A percentile compares a stretch with the other conserved stretches of the same genome.
These are phyloP conservation scores for Teunomyces tritomae DNA, from an alignment of 805 yeast species.

Conservation along the genomic window DNA sequence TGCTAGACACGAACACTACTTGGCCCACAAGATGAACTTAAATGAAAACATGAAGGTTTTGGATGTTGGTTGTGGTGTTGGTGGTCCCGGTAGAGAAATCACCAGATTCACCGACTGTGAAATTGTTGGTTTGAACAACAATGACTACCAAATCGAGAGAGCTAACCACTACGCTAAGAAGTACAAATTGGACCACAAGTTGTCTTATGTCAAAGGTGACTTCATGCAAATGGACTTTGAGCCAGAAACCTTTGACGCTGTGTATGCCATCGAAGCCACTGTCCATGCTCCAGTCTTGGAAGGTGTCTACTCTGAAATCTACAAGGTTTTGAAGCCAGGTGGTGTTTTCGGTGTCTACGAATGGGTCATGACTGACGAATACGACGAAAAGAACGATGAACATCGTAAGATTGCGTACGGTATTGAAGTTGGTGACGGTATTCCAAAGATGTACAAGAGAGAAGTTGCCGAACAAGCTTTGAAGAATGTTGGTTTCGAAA, in stretches of 20 bases:
- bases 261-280: conserved; percentile 97
- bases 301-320: conserved; percentile 93
- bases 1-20: conserved; percentile 95
- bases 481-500: conserved; percentile 80
- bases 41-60: conserved; percentile 79
- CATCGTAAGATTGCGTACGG: conserved; percentile 96
- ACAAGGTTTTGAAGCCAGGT: conserved; percentile 94
- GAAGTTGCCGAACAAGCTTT: conserved; percentile 88
- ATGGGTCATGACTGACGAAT: conserved; percentile 97
- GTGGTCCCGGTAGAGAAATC: conserved; percentile 98
- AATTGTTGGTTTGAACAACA: conserved; percentile 90
- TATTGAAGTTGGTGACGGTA: conserved; percentile 97
- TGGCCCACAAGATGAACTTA: conserved; percentile 84
- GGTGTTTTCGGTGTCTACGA: conserved; percentile 97
- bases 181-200: conserved; percentile 64
- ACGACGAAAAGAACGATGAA: conserved; percentile 81
- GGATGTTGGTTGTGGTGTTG: conserved; percentile 99
- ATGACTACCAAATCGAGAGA: conserved; percentile 93
- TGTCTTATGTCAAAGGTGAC: conserved; percentile 91
- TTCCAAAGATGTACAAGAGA: conserved; percentile 90
- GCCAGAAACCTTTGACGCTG: conserved; percentile 88
- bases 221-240: conserved; percentile 98
- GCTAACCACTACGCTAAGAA: conserved; percentile 77
- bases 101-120: conserved; percentile 84
- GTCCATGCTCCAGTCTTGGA: conserved; percentile 96